Percentiles rank a stretch among this genome's conserved stretches.
These are phyloP conservation scores for Lachnellula hyalina DNA, from an alignment of 2,329 filamentous ascomycete genomes.

Conservation along the genomic window DNA sequence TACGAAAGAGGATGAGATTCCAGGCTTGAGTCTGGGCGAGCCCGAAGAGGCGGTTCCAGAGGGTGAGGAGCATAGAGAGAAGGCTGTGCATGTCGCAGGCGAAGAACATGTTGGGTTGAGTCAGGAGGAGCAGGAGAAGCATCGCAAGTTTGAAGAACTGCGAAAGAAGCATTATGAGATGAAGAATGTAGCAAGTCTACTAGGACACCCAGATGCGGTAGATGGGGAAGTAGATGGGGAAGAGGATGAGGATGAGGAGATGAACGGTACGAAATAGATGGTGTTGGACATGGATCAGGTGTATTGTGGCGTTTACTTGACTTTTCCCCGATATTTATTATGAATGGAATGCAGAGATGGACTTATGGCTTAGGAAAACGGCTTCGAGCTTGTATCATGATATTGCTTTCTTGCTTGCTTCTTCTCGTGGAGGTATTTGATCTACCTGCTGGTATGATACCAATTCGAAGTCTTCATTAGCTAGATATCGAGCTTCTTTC, in stretches of 20 bases:
- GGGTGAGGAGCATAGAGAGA: conserved; percentile 49
- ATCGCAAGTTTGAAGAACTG: conserved; percentile 82
- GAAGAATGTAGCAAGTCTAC: conserved; percentile 82
- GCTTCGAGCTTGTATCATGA: not conserved
- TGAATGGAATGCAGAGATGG: not conserved
- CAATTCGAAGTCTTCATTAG: too few species aligned
- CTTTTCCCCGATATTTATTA: not conserved
- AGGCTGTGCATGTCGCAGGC: conserved; percentile 75
- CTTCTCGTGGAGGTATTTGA: not conserved
- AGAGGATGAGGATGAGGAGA: conserved; percentile 49
- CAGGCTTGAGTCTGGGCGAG: conserved; percentile 85
- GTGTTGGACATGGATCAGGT: not conserved
- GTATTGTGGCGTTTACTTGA: not conserved
- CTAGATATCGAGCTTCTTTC: too few species aligned
- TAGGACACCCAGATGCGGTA: conserved; percentile 63
- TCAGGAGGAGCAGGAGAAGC: conserved; percentile 81
- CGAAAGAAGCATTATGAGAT: conserved; percentile 99
- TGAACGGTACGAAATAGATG: conserved; percentile 23
- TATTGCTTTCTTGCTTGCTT: not conserved
- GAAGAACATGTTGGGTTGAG: conserved; percentile 52
- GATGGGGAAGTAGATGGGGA: conserved; percentile 58
- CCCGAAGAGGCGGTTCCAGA: conserved; percentile 69
- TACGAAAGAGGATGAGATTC: conserved; percentile 70
- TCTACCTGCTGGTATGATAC: too few species aligned
- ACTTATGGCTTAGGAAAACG: not conserved